phyloP scores from a whole-genome alignment of 176 grass and related monocot genomes.

The Lolium rigidum region DNA sequence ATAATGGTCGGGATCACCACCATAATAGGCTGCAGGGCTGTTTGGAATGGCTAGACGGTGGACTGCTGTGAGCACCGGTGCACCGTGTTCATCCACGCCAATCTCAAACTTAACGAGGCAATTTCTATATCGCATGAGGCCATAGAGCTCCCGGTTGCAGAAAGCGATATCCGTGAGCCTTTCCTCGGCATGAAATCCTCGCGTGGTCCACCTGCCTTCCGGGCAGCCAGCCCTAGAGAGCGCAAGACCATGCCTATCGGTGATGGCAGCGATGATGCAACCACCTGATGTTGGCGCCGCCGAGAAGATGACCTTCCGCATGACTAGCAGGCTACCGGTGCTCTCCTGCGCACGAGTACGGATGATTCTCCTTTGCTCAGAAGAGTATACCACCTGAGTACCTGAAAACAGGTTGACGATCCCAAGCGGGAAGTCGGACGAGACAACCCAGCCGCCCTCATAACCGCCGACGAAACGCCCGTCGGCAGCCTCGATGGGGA shows the following conservation, averaged over 20 bases:
- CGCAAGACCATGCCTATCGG: neutral
- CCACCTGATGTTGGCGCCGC: neutral
- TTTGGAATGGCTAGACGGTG: neutral
- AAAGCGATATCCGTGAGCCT: neutral
- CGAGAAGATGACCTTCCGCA: neutral
- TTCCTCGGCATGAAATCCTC: neutral
- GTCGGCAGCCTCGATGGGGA: neutral
- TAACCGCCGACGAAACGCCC: neutral
- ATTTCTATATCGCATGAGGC: neutral
- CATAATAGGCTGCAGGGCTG: neutral
- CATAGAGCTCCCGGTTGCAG: neutral
- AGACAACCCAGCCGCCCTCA: neutral
- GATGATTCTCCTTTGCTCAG: neutral
- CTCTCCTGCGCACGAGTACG: neutral
- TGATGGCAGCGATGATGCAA: constrained; percentile 2
- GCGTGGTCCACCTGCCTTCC: neutral
- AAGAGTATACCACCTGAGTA: neutral
- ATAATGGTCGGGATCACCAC: neutral
- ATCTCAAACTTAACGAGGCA: neutral
- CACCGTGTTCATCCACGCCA: neutral
- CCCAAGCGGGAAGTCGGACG: neutral
- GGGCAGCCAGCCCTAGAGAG: neutral
- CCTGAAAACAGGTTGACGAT: constrained; percentile 1
- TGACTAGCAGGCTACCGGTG: neutral
- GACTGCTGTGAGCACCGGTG: neutral